Evolutionary conservation across 1,139 yeast species (phyloP).

Genomic region (Taphrina populina): DNA sequence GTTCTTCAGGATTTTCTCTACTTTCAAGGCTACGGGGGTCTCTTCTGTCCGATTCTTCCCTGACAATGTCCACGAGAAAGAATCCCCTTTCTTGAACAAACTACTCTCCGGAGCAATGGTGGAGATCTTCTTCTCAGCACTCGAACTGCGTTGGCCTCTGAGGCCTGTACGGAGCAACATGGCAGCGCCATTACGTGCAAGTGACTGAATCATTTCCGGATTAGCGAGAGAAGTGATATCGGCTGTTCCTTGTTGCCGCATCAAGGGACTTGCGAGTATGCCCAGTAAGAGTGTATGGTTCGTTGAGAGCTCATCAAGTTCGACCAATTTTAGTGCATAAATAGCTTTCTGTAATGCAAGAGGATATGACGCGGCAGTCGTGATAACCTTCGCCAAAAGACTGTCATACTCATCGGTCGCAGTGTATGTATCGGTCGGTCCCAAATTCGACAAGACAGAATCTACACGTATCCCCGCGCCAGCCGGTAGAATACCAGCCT

Average conservation of each 20-base stretch:
- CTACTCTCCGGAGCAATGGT: no score
- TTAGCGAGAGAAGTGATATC: constrained; percentile 21
- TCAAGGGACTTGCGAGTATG: constrained; percentile 5
- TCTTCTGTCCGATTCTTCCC: no score
- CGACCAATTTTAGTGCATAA: constrained; percentile 10
- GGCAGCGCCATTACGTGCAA: no score
- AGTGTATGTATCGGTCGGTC: constrained; percentile 93
- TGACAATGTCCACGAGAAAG: constrained; percentile 50
- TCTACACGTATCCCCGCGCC: constrained; percentile 99
- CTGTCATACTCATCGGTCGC: constrained; percentile 98
- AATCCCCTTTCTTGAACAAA: constrained; percentile 21
- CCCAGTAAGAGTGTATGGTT: constrained; percentile 22
- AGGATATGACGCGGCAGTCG: constrained; percentile 11
- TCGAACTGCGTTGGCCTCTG: no score
- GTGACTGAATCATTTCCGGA: no score
- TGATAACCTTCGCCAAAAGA: constrained; percentile 72
- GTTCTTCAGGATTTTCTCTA: constrained; percentile 85
- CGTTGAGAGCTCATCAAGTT: constrained; percentile 5
- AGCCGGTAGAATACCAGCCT: constrained; percentile 96
- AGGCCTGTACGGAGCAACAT: neutral
- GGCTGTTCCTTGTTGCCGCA: constrained; percentile 7
- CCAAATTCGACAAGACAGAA: constrained; percentile 97
- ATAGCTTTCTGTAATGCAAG: constrained; percentile 9
- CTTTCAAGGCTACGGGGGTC: constrained; percentile 90
- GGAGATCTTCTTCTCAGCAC: no score